Base-by-base conservation (phyloP, 805 yeast genomes). In the Isabelozyma heimii region DNA sequence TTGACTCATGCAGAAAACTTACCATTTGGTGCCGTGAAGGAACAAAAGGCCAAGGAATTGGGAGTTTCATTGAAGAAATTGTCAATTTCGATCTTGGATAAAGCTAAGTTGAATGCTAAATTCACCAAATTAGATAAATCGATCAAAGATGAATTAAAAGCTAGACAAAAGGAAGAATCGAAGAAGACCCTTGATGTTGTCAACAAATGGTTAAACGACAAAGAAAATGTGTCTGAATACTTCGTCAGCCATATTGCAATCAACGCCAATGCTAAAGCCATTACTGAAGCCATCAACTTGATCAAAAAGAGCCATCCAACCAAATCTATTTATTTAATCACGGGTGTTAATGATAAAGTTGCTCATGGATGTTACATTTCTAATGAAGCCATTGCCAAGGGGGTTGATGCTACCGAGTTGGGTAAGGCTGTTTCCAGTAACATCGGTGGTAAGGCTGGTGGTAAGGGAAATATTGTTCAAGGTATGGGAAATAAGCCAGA, bases 381-480 rank as follows among this genome's bases (percentile, higher is more conserved):
- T 1, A 84, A 87, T 53, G 83, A 70, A 40, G 88, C 91, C 38
- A 72, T 85, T 55, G 76, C 75, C 42, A 79, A 83, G 63, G 91
- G 91, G 57, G 76, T 90, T 16, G 79, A 85, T 54, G 91, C 95
- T 46, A 79, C 85, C 49, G 91, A 82, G 27, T 78, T 91, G 57
- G 95, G 95, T 30, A 70, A 77, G 46, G 72, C 79, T 48, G 98
- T 88, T 41, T 75, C 91, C 42, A 70, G 75, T 37, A 75, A 77
- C 59, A 83, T 94, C 58, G 99, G 99, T 56, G 99, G 99, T 70
- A 90, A 87, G 69, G 95, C 97, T 50, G 99, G 99, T 73, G 99
- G 99, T 69, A 94, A 90, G 73, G 98, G 97, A 54, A 89, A 90
- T 56, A 84, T 91, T 47, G 89, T 90, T 59, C 99, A 94, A 75